Percentiles rank a stretch among this genome's conserved stretches.
phyloP scores from a whole-genome alignment of 805 yeast genomes.

The Saturnispora quitensis region DNA sequence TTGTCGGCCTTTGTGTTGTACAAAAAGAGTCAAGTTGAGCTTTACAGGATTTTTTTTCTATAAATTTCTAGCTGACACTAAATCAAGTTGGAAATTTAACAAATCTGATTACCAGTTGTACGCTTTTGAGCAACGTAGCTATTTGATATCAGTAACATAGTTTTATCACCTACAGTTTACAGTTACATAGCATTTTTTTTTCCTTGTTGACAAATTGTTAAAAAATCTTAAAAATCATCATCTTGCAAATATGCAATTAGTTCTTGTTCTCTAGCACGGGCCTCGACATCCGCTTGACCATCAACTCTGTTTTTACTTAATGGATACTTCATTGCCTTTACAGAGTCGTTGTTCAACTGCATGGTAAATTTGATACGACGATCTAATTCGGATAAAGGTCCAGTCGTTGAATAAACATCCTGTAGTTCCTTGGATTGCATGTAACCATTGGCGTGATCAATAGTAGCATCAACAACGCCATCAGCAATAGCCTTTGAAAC shows the following conservation, averaged over 20 bases:
- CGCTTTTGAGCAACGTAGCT: neutral
- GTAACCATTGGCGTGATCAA: constrained; percentile 82
- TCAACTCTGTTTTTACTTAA: constrained; percentile 43
- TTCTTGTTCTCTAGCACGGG: constrained; percentile 45
- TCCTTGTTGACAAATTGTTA: neutral
- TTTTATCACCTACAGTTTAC: neutral
- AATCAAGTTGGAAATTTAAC: no score
- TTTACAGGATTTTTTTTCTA: neutral
- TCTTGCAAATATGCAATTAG: constrained; percentile 34
- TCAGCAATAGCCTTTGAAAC: constrained; percentile 95
- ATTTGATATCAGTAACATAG: no score
- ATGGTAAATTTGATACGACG: constrained; percentile 92
- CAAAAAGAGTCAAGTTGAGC: neutral
- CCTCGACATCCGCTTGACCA: constrained; percentile 42
- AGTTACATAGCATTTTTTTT: neutral
- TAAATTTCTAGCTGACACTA: no score
- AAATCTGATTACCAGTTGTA: neutral
- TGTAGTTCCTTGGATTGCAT: constrained; percentile 83
- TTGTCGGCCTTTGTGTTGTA: neutral
- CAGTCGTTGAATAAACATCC: constrained; percentile 79
- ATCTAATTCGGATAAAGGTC: constrained; percentile 82
- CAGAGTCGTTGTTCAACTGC: constrained; percentile 82
- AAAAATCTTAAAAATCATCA: constrained; percentile 32
- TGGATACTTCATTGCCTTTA: constrained; percentile 92
- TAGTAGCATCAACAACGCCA: constrained; percentile 91